Conservation (phyloP, 2,329 filamentous ascomycete species). For the Botrytis medusae region DNA sequence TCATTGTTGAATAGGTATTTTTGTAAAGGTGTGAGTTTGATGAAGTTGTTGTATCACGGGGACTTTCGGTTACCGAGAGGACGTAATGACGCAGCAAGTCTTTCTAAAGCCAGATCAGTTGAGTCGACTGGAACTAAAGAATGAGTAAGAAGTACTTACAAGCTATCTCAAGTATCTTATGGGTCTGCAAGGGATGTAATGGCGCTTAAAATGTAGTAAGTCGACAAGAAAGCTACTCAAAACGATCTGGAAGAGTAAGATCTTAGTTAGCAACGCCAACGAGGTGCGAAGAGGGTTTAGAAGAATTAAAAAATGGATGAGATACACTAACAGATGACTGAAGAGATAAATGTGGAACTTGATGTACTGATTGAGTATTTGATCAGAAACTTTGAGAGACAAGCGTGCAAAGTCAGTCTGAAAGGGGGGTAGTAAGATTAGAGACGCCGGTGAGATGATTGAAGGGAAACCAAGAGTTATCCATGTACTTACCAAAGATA, state of each 20-base stretch:
- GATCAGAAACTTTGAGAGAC: too few species aligned
- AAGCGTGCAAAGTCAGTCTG: neutral
- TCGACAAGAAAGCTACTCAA: neutral
- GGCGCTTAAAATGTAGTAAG: neutral
- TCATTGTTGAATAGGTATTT: neutral
- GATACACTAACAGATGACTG: neutral
- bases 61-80: neutral
- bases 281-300: neutral
- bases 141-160: neutral
- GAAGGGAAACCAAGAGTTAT: neutral
- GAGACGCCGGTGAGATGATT: neutral
- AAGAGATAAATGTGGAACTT: rapidly evolving
- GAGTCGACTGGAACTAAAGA: neutral
- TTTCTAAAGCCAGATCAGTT: neutral
- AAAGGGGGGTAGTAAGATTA: neutral
- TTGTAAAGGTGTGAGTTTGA: neutral
- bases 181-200: neutral
- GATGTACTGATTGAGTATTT: neutral
- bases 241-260: neutral
- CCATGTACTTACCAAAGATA: neutral
- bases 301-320: too few species aligned
- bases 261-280: neutral
- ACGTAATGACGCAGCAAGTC: too few species aligned
- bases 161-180: neutral
- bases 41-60: neutral